Base-by-base conservation (phyloP, 371 early-diverging fungal genomes). In the Mortierella sp. region DNA sequence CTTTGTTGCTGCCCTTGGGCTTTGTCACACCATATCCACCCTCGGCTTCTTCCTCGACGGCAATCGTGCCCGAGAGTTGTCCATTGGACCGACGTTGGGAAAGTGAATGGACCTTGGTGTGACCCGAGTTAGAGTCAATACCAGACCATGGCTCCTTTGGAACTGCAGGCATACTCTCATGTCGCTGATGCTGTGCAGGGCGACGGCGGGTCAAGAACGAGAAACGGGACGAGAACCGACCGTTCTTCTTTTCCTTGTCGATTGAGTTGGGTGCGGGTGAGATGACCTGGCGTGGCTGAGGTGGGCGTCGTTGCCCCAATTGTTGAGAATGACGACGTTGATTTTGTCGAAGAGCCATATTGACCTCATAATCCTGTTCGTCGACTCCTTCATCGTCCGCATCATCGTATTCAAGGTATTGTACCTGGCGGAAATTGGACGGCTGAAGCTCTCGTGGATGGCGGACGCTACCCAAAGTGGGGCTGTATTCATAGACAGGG, bases 201-300 rank as follows among this genome's bases (percentile, higher is more conserved):
- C 68, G 68, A 4, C 71, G 69, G 29, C 75, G 76, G 28, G 70
- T 75, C 53, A 76, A 30, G 71, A 76, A 76, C 57, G 76, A 76
- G 61, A 76, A 76, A 19, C 76, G 53, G 9, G 74, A 65, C 16
- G 72, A 60, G 53, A 76, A 76, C 4, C 75, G 75, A 3, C 64
- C 59, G 12, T 58, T 3, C n/a, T 76, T 76, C 50, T 67, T 76
- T 9, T 56, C 71, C 43, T 64, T 70, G 1, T 70, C 71, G 7
- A 67, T 57, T 45, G 57, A 50, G 57, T 68, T 74, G 21, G 51
- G 60, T 15, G 74, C 44, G 19, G 74, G 68, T 0, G 74, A 68
- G 3, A 37, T 56, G 4, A 74, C 16, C 4, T 68, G 66, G 23
- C 74, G 68, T 44, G 21, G 12, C 43, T 59, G 59, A 14, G 60